A percentile compares a stretch with the other conserved stretches of the same genome.
Evolutionary conservation across 2,329 filamentous ascomycete species (phyloP).

Genomic region (Claviceps pusilla): DNA sequence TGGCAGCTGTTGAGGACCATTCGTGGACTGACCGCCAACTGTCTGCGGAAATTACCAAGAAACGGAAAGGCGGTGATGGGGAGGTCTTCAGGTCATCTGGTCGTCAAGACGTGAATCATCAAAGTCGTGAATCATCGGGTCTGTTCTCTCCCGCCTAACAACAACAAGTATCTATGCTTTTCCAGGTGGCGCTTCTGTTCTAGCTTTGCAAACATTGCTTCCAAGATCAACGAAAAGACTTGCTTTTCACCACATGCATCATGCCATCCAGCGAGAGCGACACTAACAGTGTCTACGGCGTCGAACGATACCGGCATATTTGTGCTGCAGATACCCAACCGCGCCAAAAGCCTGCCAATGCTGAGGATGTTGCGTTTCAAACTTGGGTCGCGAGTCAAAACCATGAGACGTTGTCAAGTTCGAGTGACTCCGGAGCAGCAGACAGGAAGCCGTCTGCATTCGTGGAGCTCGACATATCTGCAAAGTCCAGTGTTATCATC

Average conservation of each 20-base stretch:
- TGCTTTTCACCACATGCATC: neutral
- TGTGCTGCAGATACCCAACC: neutral
- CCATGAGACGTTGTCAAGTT: neutral
- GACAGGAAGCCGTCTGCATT: neutral
- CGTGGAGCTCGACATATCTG: neutral
- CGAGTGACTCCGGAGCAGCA: neutral
- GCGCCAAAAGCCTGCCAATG: neutral
- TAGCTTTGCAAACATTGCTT: neutral
- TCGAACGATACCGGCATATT: constrained; percentile 3
- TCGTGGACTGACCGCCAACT: neutral
- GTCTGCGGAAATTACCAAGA: neutral
- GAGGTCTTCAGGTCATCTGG: too few species aligned
- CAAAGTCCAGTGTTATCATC: constrained; percentile 40
- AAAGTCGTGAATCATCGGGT: too few species aligned
- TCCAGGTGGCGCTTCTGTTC: too few species aligned
- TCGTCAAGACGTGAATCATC: neutral
- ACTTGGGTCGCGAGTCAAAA: constrained; percentile 3
- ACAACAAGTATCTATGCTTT: neutral
- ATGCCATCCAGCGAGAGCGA: neutral
- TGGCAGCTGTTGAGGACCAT: neutral
- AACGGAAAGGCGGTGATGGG: neutral
- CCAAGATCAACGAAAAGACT: neutral
- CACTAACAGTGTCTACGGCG: constrained; percentile 6
- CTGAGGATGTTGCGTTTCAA: constrained; percentile 6
- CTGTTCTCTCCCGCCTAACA: neutral